Evolutionary conservation across 768 basidiomycete species (phyloP), one percentile per base, ranked within the genome.

Genomic region (Psilocybe sp.): DNA sequence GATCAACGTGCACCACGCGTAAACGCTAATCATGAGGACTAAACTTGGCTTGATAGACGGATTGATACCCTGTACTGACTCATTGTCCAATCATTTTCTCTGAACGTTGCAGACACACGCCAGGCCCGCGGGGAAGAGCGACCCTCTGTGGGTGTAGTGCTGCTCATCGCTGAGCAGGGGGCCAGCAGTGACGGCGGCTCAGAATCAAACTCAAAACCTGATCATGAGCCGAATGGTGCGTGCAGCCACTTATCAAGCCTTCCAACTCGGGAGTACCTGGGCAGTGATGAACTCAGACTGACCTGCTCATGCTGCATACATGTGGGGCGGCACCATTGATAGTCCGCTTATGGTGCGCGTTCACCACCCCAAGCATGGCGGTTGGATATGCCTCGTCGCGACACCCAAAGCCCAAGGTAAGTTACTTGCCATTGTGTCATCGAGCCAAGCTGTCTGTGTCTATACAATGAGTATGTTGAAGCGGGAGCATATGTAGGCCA

Each of bases 281-380:
- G 31, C 36, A 28, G 23, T 28, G 23, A 28, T 7, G 7, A 7
- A 28, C 7, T 28, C 23, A 28, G 3, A 28, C 23, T 28, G 23
- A 28, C 23, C 23, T 28, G 23, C 23, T 28, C 7, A 4, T 28
- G 23, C 7, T 28, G 4, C 4, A 28, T 28, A 28, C 23, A 28
- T 28, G 23, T 7, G 23, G 3, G 23, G 23, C 7, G 23, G 23
- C 23, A 28, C 23, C 23, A 7, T 28, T 14, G 28, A 40, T 44
- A 87, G 89, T 77, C 28, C 80, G 87, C 32, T 66, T 91, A 34
- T 92, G 88, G 87, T 91, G 89, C 60, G 87, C 82, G 36, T 92
- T 92, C 67, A 92, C 90, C 6, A 85, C 90, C 19, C 73, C 81
- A 15, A 88, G 85, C 62, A 90, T 92, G 88, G 87, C 89, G 0